Evolutionary conservation across 257 asterid genomes (phyloP).

Genomic region (Salvia hispanica): DNA sequence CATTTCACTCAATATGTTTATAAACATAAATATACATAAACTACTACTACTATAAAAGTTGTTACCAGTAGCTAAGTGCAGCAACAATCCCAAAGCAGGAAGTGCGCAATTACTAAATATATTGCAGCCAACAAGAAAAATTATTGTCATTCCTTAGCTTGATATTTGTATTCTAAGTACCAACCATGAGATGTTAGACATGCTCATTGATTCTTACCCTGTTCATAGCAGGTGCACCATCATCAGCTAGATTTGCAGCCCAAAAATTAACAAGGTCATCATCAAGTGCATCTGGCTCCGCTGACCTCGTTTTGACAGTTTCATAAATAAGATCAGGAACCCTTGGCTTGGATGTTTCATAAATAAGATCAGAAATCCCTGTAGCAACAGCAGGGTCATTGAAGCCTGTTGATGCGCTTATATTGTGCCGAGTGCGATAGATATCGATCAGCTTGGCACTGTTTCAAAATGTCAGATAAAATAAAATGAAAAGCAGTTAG

Average conservation of each 20-base stretch:
- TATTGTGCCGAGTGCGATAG: slow-evolving; percentile 96
- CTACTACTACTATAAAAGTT: background rate
- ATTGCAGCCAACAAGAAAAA: background rate
- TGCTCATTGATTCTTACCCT: slow-evolving; percentile 58
- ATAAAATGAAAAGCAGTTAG: slow-evolving; percentile 37
- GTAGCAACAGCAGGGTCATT: slow-evolving; percentile 96
- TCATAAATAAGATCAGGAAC: slow-evolving; percentile 83
- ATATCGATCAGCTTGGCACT: slow-evolving; percentile 93
- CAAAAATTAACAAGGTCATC: slow-evolving; percentile 98
- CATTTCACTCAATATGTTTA: background rate
- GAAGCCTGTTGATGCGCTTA: slow-evolving; percentile 95
- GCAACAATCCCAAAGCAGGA: slow-evolving; percentile 13
- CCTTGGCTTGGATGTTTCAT: slow-evolving; percentile 76
- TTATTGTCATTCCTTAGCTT: background rate
- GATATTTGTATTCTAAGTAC: slow-evolving; percentile 16
- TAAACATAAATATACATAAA: background rate
- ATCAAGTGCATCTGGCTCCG: slow-evolving; percentile 82
- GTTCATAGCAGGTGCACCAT: slow-evolving; percentile 95
- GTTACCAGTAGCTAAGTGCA: slow-evolving; percentile 4
- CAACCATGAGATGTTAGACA: slow-evolving; percentile 2
- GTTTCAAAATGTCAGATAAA: slow-evolving; percentile 39
- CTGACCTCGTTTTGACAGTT: slow-evolving; percentile 57
- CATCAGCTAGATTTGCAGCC: slow-evolving; percentile 98
- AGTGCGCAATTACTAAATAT: slow-evolving; percentile 1
- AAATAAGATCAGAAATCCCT: slow-evolving; percentile 95